Evolutionary conservation across 768 basidiomycete species (phyloP).

Genomic region (Kockovaella imperatae): DNA sequence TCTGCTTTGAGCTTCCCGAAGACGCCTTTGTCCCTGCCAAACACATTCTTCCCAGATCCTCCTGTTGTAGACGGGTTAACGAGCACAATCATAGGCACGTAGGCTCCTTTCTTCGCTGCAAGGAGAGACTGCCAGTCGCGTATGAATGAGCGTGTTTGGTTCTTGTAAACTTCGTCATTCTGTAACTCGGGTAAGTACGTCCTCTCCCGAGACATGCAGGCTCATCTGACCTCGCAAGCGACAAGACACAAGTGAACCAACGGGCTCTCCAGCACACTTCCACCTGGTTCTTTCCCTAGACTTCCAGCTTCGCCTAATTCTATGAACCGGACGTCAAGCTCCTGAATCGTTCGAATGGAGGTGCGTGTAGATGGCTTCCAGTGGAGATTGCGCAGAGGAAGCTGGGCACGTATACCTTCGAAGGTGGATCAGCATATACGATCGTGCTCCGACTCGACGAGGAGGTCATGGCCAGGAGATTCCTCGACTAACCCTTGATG

Average conservation of each 20-base stretch:
- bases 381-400: conserved; percentile 79
- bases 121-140: conserved; percentile 79
- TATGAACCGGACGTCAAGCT: conserved; percentile 69
- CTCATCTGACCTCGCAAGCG: conserved; percentile 67
- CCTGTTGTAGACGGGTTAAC: conserved; percentile 53
- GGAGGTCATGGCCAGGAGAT: too few relatives aligned
- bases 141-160: conserved; percentile 70
- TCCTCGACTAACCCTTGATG: too few relatives aligned
- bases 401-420: conserved; percentile 37
- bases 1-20: conserved; percentile 85
- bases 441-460: conserved; percentile 6
- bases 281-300: conserved; percentile 62
- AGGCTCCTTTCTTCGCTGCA: conserved; percentile 55
- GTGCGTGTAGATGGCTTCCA: conserved; percentile 74
- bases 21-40: conserved; percentile 68
- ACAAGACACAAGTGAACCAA: conserved; percentile 79
- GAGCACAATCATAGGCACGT: conserved; percentile 89
- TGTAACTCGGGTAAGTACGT: conserved; percentile 21
- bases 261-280: conserved; percentile 74
- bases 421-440: conserved; percentile 18
- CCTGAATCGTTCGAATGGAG: conserved; percentile 76
- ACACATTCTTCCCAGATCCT: conserved; percentile 54
- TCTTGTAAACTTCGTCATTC: conserved; percentile 70
- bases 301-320: conserved; percentile 43
- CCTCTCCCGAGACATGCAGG: background rate